phyloP scores from a whole-genome alignment of 495 filamentous ascomycete species.

The Acidiella bohemica region DNA sequence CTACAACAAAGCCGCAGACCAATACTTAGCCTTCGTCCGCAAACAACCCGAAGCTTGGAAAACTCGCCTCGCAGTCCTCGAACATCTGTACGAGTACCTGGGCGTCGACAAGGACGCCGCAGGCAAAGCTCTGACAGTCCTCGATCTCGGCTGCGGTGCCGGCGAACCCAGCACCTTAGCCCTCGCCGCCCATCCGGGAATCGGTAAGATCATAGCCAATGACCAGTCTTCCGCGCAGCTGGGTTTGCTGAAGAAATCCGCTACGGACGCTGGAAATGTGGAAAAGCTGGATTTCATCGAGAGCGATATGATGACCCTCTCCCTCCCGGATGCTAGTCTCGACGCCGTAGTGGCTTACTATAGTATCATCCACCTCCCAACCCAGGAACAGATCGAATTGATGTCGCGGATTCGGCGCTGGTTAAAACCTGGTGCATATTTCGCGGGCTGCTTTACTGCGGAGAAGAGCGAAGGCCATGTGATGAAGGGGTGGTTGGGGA shows the following conservation, averaged over 20 bases:
- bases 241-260: not conserved
- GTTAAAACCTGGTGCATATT: not conserved
- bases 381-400: not conserved
- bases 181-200: not conserved
- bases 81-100: too few relatives aligned
- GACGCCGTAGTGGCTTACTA: not conserved
- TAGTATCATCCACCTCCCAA: not conserved
- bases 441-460: not conserved
- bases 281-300: not conserved
- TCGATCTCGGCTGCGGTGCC: not conserved
- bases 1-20: too few relatives aligned
- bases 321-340: not conserved
- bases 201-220: not conserved
- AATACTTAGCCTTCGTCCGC: too few relatives aligned
- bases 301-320: constrained; percentile 1
- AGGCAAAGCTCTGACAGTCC: not conserved
- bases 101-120: too few relatives aligned
- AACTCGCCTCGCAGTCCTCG: too few relatives aligned
- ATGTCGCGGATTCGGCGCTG: not conserved
- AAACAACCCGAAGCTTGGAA: too few relatives aligned
- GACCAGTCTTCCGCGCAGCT: not conserved
- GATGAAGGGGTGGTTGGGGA: not conserved
- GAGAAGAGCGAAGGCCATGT: not conserved
- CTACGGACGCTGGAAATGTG: not conserved
- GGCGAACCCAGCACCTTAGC: not conserved